phyloP scores from a whole-genome alignment of 352 stramenopile species.

The Phytopythium cucurbitacearum region DNA sequence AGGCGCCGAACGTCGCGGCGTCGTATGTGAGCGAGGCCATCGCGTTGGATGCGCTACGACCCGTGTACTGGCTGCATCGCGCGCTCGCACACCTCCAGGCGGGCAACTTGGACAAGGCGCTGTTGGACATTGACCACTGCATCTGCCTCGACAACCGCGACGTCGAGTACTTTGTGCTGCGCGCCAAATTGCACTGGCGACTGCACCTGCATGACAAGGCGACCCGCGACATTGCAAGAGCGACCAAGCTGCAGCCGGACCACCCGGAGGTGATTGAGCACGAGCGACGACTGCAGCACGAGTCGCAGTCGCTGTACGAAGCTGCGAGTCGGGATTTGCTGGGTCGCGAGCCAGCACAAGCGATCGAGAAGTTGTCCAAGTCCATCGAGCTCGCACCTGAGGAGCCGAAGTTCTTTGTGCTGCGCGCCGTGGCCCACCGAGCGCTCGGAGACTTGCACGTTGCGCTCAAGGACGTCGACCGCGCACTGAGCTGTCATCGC shows the following conservation, averaged over 20 bases:
- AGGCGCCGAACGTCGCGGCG: conserved; percentile 50
- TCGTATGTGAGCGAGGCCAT: conserved; percentile 75
- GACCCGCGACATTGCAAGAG: conserved; percentile 56
- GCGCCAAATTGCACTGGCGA: conserved; percentile 75
- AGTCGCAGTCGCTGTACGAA: conserved; percentile 73
- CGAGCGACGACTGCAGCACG: conserved; percentile 54
- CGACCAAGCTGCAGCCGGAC: conserved; percentile 44
- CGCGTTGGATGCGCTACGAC: conserved; percentile 59
- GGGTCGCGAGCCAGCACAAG: conserved; percentile 38
- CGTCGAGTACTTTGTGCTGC: conserved; percentile 81
- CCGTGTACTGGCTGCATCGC: conserved; percentile 76
- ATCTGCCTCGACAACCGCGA: conserved; percentile 71
- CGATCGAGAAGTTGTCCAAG: conserved; percentile 61
- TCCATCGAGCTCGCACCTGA: conserved; percentile 63
- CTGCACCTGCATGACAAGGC: conserved; percentile 76
- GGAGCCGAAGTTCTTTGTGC: conserved; percentile 64
- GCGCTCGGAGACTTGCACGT: conserved; percentile 54
- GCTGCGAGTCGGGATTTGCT: conserved; percentile 54
- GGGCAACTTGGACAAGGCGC: conserved; percentile 60
- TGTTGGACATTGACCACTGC: conserved; percentile 77
- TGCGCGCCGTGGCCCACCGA: conserved; percentile 61
- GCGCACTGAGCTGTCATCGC: conserved; percentile 44
- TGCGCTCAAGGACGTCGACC: conserved; percentile 58
- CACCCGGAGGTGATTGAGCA: conserved; percentile 75
- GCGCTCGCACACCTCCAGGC: conserved; percentile 63